Base-by-base conservation (phyloP, 108 stramenopile genomes). In the Fragilaria radians region DNA sequence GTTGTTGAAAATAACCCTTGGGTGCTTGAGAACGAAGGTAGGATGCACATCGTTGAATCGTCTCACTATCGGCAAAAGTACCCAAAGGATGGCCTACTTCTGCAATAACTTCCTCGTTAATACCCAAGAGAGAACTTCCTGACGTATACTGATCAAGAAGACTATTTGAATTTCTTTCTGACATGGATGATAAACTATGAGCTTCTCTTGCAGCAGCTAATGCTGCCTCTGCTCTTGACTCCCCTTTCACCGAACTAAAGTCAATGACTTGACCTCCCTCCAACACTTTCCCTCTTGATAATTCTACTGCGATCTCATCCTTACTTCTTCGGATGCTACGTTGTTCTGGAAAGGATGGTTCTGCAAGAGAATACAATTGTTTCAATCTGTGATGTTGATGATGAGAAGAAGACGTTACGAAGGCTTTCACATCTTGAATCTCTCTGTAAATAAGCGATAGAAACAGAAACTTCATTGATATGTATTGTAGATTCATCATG, bases 61-160 rank as follows among this genome's bases (percentile, higher is more conserved):
- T 62, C 47, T 77, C 71, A 7, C 71, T 58, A 21, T 67, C 67
- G 14, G 73, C 71, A 69, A 88, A 91, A 25, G 45, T 46, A 22
- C 85, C 86, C 50, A 93, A 65, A 54, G 81, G 80, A 57, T 86
- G 81, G 23, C 92, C 92, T 19, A 93, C 92, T 67, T 87, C 86
- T 14, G 62, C 63, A 48, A 93, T 82, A 11, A 93, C 92, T 52
- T 93, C 92, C 46, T 80, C 73, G 51, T 93, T 89, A 55, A 93
- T 93, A n/a, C 92, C 92, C 54, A 93, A 74, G 24, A 28, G 52
- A 3, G 52, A 53, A 28, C 52, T 25, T n/a, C 26, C 52, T n/a
- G 28, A n/a, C 25, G 19, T 51, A n/a, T n/a, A n/a, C n/a, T n/a
- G n/a, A n/a, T n/a, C n/a, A n/a, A n/a, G n/a, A n/a, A n/a, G n/a